Conservation (phyloP, 1,284 basidiomycete species). For the Trametes pubescens region DNA sequence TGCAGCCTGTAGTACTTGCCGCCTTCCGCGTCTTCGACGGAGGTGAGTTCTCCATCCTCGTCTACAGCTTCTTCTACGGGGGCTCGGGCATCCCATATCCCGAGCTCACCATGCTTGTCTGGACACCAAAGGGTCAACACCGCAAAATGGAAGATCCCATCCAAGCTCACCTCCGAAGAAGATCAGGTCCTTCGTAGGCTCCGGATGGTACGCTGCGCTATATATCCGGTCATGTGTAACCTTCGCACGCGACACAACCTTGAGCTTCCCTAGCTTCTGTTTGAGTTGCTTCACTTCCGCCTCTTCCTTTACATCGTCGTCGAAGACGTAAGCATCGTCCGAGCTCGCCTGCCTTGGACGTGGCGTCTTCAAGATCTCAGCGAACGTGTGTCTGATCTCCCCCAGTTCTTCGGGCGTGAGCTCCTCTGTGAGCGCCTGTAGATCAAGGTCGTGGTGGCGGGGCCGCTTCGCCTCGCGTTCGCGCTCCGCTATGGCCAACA, state of each 20-base stretch:
- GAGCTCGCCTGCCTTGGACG: constrained; percentile 52
- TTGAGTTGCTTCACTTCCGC: constrained; percentile 59
- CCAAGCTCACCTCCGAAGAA: constrained; percentile 75
- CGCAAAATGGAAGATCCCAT: neutral
- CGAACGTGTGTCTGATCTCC: constrained; percentile 53
- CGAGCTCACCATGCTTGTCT: constrained; percentile 84
- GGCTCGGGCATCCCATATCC: constrained; percentile 84
- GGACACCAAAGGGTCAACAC: neutral
- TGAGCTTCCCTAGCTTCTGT: constrained; percentile 60
- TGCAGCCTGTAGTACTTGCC: constrained; percentile 84
- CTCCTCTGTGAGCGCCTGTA: constrained; percentile 61
- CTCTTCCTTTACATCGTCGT: constrained; percentile 51
- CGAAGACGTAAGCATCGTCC: constrained; percentile 59
- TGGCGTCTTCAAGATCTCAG: constrained; percentile 46
- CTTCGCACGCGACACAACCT: constrained; percentile 76
- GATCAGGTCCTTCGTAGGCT: constrained; percentile 79
- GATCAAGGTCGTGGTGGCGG: constrained; percentile 69
- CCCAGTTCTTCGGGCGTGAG: constrained; percentile 54
- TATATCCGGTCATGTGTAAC: constrained; percentile 79
- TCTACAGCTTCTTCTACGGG: constrained; percentile 65
- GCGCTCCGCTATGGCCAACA: constrained; percentile 65
- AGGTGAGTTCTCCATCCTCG: constrained; percentile 62
- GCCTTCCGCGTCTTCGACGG: constrained; percentile 55
- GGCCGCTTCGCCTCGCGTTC: constrained; percentile 69
- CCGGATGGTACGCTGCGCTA: constrained; percentile 80